Evolutionary conservation across 495 filamentous ascomycete species (phyloP), one percentile per base, ranked within the genome.

Genomic region (Podospora bellae-mahoneyi): DNA sequence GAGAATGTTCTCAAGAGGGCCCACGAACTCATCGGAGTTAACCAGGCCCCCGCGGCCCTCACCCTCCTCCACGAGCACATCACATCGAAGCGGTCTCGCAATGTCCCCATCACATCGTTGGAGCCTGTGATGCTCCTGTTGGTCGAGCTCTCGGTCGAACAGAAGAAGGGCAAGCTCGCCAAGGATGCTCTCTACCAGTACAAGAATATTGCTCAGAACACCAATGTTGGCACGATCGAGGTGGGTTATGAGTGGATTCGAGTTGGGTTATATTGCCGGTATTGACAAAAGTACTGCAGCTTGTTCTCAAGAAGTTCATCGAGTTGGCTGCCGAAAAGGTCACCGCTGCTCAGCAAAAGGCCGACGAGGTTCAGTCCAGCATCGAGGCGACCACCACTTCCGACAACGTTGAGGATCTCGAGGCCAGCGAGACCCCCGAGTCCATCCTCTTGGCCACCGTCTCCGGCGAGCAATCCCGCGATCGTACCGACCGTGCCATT

Each of bases 181-280:
- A 99, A 99, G 84, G 95, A 99, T 85, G 95, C 95, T 62, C 85
- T 99, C 32, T 99, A 98, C 76, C 93, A 97, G 74, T 99, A 99
- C 87, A 99, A 99, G 86, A 99, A 99, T 78, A 97, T 97, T 72
- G 92, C 92, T 60, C 95, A 99, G 81, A 99, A 98, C 82, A 97
- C 94, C 72, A 99, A 97, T 74, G 94, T 99, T 64, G 93, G 89
- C 72, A 98, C 96, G 48, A 99, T 99, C 78, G 95, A 99, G 87
- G 91, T 92, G 57, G 39, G 69, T 68, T 54, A 55, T 13, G 59
- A 62, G 62, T 62, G 60, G 23, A 28, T 16, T 34, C 18, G 2
- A 13, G 65, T 60, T 68, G 64, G 57, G n/a, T 61, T 23, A 55
- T 30, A 59, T 28, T 30, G 57, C 48, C 63, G 48, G 72, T 74